These are phyloP conservation scores for Colletotrichum somersetense DNA, from an alignment of 2,329 filamentous ascomycete species.

Conservation along the genomic window DNA sequence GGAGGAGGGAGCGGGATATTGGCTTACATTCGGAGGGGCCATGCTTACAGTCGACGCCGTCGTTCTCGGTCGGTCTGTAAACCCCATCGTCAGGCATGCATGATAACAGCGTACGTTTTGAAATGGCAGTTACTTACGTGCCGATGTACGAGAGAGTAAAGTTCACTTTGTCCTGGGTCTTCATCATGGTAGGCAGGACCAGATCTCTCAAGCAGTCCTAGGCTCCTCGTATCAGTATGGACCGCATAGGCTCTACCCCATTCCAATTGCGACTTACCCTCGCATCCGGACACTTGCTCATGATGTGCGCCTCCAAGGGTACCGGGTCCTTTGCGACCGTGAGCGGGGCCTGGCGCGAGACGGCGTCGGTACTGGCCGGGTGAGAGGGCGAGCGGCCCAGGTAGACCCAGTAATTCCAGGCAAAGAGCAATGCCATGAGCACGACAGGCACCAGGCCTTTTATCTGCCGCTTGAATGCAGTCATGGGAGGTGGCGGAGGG, in stretches of 20 bases:
- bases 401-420: constrained; percentile 35
- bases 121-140: constrained; percentile 62
- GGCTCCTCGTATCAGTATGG: not conserved
- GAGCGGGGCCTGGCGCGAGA: constrained; percentile 24
- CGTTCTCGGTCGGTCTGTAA: constrained; percentile 75
- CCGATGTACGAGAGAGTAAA: constrained; percentile 94
- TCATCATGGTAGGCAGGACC: constrained; percentile 88
- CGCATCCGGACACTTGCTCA: constrained; percentile 97
- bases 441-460: constrained; percentile 20
- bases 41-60: constrained; percentile 89
- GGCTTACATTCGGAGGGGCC: constrained; percentile 81
- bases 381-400: not conserved
- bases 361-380: constrained; percentile 6
- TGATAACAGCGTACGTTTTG: not conserved
- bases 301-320: constrained; percentile 93
- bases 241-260: not conserved
- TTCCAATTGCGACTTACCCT: constrained; percentile 56
- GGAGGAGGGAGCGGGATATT: not conserved
- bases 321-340: constrained; percentile 59
- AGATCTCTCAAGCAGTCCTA: constrained; percentile 83
- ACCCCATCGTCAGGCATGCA: not conserved
- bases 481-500: constrained; percentile 18
- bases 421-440: constrained; percentile 21
- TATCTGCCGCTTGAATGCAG: constrained; percentile 23
- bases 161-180: constrained; percentile 84